These are phyloP conservation scores for Kodamaea arcana DNA, from an alignment of 1,139 yeast genomes.

Conservation along the genomic window DNA sequence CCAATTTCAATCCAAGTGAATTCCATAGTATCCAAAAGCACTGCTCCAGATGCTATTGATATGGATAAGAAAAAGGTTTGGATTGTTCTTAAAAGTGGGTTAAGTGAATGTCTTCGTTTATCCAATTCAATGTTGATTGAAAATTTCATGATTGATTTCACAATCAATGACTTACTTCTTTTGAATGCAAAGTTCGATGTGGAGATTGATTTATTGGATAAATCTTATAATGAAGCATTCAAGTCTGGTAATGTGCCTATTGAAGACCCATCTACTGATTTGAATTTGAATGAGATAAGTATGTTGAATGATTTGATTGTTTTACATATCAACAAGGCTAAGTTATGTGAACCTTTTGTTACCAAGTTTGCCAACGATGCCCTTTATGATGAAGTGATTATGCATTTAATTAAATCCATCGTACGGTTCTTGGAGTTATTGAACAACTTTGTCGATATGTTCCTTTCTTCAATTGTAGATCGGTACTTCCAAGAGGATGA, in stretches of 20 bases:
- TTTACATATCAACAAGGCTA: slow-evolving; percentile 47
- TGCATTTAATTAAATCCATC: slow-evolving; percentile 34
- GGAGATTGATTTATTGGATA: slow-evolving; percentile 35
- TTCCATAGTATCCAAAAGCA: slow-evolving; percentile 27
- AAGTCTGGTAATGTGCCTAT: slow-evolving; percentile 10
- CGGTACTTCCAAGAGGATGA: slow-evolving; percentile 12
- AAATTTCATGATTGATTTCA: slow-evolving; percentile 46
- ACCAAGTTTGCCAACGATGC: slow-evolving; percentile 32
- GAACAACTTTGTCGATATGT: slow-evolving; percentile 22
- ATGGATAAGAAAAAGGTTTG: slow-evolving; percentile 25
- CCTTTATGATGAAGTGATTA: slow-evolving; percentile 24
- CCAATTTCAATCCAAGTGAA: slow-evolving; percentile 52
- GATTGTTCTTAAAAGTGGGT: slow-evolving; percentile 38
- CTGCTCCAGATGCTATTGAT: slow-evolving; percentile 16
- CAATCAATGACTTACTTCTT: slow-evolving; percentile 33
- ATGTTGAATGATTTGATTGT: slow-evolving; percentile 43
- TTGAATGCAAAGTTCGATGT: slow-evolving; percentile 39
- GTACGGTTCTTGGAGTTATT: slow-evolving; percentile 35
- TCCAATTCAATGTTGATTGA: slow-evolving; percentile 52
- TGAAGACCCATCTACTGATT: not conserved
- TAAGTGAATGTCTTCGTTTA: slow-evolving; percentile 46
- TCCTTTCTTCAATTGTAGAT: slow-evolving; percentile 16
- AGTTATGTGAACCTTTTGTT: slow-evolving; percentile 50
- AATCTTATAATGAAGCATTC: slow-evolving; percentile 11
- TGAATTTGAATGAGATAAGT: slow-evolving; percentile 31